A percentile compares a stretch with the other conserved stretches of the same genome.
phyloP scores from a whole-genome alignment of 805 yeast genomes.

The Hagleromyces aurorensis region DNA sequence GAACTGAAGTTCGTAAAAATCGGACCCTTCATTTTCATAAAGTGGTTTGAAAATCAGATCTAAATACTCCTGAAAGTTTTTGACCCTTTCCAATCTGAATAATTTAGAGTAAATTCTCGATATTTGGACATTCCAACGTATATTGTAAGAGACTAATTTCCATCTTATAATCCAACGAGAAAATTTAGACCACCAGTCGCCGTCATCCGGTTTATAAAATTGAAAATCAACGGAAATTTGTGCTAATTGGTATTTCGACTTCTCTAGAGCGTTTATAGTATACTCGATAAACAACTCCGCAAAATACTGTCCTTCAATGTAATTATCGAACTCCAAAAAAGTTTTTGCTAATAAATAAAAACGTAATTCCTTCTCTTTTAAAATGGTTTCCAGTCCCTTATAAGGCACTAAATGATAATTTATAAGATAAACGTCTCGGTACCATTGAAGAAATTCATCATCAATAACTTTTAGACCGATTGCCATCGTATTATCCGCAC shows the following conservation, averaged over 20 bases:
- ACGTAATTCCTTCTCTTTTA: slow-evolving; percentile 20
- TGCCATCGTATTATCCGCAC: slow-evolving; percentile 13
- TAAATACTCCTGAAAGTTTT: slow-evolving; percentile 29
- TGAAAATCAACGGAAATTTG: slow-evolving; percentile 33
- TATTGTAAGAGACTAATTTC: slow-evolving; percentile 33
- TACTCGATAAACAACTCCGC: slow-evolving; percentile 29
- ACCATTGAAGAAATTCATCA: slow-evolving; percentile 23
- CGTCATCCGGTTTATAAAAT: slow-evolving; percentile 9
- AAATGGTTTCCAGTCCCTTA: slow-evolving; percentile 10
- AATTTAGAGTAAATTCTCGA: slow-evolving; percentile 28
- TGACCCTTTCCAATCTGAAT: slow-evolving; percentile 14
- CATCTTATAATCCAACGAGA: slow-evolving; percentile 32
- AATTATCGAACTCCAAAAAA: slow-evolving; percentile 33
- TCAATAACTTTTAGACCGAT: slow-evolving; percentile 29
- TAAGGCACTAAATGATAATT: slow-evolving; percentile 19
- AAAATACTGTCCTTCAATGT: slow-evolving; percentile 33
- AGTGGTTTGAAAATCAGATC: slow-evolving; percentile 30
- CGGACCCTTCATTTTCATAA: slow-evolving; percentile 20
- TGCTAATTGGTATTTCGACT: slow-evolving; percentile 33
- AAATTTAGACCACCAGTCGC: slow-evolving; percentile 31
- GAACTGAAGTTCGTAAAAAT: slow-evolving; percentile 25
- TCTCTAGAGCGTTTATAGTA: slow-evolving; percentile 30
- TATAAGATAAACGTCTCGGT: slow-evolving; percentile 17
- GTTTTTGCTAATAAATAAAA: slow-evolving; percentile 29
- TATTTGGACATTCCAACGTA: slow-evolving; percentile 34